Percentiles rank a stretch among this genome's conserved stretches.
Evolutionary conservation across 305 asterid genomes (phyloP).

Genomic region (Solanum hybrid): DNA sequence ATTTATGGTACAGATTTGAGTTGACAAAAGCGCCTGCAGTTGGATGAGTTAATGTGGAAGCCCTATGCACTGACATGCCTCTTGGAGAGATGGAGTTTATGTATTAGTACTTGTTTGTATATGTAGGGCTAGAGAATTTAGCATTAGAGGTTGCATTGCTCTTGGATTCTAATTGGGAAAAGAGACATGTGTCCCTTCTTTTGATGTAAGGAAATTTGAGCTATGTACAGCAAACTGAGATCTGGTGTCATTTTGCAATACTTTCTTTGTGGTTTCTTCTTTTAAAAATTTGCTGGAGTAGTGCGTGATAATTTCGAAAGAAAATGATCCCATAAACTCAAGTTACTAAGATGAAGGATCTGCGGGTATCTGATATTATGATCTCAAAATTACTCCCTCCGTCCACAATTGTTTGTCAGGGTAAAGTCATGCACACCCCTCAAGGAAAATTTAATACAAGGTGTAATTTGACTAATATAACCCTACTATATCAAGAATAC

Average conservation of each 20-base stretch:
- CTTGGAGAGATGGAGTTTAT: slow-evolving; percentile 10
- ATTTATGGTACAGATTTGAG: slow-evolving; percentile 26
- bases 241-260: not conserved
- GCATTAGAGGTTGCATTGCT: not conserved
- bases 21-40: slow-evolving; percentile 27
- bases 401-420: no score
- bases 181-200: not conserved
- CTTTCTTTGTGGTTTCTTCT: slow-evolving; percentile 3
- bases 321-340: not conserved
- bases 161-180: slow-evolving; percentile 9
- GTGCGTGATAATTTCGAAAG: slow-evolving; percentile 7
- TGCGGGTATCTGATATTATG: not conserved
- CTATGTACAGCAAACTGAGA: not conserved
- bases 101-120: slow-evolving; percentile 2
- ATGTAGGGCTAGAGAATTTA: slow-evolving; percentile 7
- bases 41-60: slow-evolving; percentile 12
- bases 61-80: slow-evolving; percentile 11
- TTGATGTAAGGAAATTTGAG: slow-evolving; percentile 15
- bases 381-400: not conserved
- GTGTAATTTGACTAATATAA: no score
- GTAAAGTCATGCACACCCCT: no score
- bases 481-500: no score
- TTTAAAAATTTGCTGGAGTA: slow-evolving; percentile 12
- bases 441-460: no score
- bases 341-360: not conserved